Base-by-base conservation (phyloP, 768 basidiomycete species). In the Boletus pseudo-olivaceus region DNA sequence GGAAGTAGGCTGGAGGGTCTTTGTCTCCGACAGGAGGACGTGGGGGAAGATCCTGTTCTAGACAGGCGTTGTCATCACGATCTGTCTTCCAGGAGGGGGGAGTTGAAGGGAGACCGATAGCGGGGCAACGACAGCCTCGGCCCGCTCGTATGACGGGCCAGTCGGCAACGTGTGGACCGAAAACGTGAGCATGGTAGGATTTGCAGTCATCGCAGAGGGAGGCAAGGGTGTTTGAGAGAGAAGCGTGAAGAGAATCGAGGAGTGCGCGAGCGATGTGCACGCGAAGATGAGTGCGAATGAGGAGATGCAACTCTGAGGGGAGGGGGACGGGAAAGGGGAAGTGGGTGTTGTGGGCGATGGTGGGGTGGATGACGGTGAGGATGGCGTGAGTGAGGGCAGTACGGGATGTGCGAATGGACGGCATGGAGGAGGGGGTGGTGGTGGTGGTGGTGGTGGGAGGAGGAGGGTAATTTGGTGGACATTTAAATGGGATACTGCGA, bases 161-260 rank as follows among this genome's bases (percentile, higher is more conserved):
- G 43, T 77, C 73, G 64, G 78, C 81, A 9, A 82, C 69, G 55
- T 78, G 75, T 30, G 71, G 70, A 1, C 82, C 82, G 56, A 76
- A 83, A 26, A 83, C 78, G 53, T 81, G 78, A 20, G 78, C 65
- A 61, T 82, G 76, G 62, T 79, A 82, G 19, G 75, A 70, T 58
- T 73, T 69, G 65, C 80, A 82, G 53, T 82, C 76, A 33, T 74
- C 61, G 61, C 80, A 82, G 57, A 83, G 74, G 42, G 59, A 53
- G 3, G 55, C 34, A 43, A 72, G 64, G 8, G 66, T 19, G 44
- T 54, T 53, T 1, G 53, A 57, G 42, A 83, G 73, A 40, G 78
- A 77, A 26, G 65, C 54, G 19, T 72, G 66, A 29, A 82, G 82
- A 33, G 72, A 70, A 42, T 61, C 60, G 54, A 79, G 68, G 54